Base-by-base conservation (phyloP, 2,329 filamentous ascomycete species). In the Xylaria sp. region DNA sequence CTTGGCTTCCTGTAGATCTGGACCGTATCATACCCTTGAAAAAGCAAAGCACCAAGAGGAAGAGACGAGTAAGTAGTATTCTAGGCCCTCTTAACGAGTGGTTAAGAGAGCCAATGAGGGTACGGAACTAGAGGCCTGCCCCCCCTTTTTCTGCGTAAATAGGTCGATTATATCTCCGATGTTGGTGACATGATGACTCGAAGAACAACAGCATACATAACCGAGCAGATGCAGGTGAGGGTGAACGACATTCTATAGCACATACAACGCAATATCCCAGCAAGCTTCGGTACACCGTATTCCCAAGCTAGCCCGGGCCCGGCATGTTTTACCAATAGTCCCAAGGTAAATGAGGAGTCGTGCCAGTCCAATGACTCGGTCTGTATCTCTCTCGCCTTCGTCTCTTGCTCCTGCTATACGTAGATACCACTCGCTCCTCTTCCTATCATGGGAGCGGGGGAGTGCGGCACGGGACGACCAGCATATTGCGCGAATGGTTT, bases 121-220 rank as follows among this genome's bases (percentile, higher is more conserved):
- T n/a, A 33, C 25, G 41, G 38, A n/a, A 51, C 54, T 54, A 52
- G 49, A 51, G 31, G 46, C 19, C 52, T 25, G 23, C 21, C 54
- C 48, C 40, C 43, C 31, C 27, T 29, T 46, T 31, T 44, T 29
- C 48, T 54, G 31, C 44, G 35, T 37, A 55, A 54, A 51, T 58
- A 58, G 52, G 58, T 47, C 49, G 54, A 46, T 58, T n/a, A 52
- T 54, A 44, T 58, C 49, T 58, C 54, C 60, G 49, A 57, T 44
- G 31, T 37, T 40, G 44, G n/a, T 46, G 49, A 40, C 41, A 5
- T 38, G 40, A 29, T 58, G 48, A 17, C 48, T 35, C 44, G n/a
- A 51, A 33, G 43, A 47, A 48, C 25, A 41, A 51, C 54, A 44
- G 46, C 33, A 54, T 61, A 58, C 44, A 54, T 54, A 55, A 37